These are phyloP conservation scores for Phylloporus scabripes DNA, from an alignment of 768 basidiomycete species.

Conservation along the genomic window DNA sequence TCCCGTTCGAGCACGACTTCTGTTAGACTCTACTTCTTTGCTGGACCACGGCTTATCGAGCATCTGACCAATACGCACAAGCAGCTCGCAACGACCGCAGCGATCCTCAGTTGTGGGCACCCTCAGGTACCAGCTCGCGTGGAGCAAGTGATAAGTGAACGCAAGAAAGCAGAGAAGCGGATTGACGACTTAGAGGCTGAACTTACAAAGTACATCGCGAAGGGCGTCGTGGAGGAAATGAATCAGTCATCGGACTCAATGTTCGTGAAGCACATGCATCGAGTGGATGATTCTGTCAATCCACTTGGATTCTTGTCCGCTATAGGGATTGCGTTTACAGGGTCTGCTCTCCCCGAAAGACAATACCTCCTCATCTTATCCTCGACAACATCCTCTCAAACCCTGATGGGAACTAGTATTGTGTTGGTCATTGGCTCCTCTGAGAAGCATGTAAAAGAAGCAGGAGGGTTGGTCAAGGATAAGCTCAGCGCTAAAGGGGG, in stretches of 20 bases:
- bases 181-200: constrained; percentile 65
- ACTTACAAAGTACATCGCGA: constrained; percentile 47
- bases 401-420: constrained; percentile 42
- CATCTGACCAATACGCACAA: constrained; percentile 57
- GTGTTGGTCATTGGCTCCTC: constrained; percentile 59
- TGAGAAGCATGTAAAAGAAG: constrained; percentile 52
- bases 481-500: constrained; percentile 68
- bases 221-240: constrained; percentile 37
- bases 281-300: constrained; percentile 57
- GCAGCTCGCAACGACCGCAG: constrained; percentile 49
- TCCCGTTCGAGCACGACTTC: constrained; percentile 57
- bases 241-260: constrained; percentile 18
- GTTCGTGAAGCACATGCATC: constrained; percentile 48
- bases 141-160: constrained; percentile 58
- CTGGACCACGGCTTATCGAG: constrained; percentile 69
- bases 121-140: constrained; percentile 66
- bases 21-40: constrained; percentile 73
- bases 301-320: constrained; percentile 56
- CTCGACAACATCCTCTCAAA: constrained; percentile 59
- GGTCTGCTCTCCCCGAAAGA: constrained; percentile 15
- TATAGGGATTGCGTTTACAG: constrained; percentile 45
- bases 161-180: constrained; percentile 62
- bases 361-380: constrained; percentile 50
- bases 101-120: constrained; percentile 62
- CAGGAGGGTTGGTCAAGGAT: constrained; percentile 51